phyloP scores from a whole-genome alignment of 1,284 basidiomycete genomes.

The Tranzscheliella williamsii region DNA sequence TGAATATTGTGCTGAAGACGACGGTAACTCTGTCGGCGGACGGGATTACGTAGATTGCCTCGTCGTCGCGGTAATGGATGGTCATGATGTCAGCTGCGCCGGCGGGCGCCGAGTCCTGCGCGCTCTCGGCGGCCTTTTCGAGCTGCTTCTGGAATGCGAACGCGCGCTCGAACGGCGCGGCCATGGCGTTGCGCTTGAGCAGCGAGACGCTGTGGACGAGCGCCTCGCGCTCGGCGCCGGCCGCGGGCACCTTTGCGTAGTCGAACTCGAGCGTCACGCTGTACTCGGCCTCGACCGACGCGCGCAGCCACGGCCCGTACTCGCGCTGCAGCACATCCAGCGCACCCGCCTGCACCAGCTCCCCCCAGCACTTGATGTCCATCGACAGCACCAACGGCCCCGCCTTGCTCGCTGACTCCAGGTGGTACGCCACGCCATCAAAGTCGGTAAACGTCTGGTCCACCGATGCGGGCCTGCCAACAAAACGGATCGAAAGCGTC shows the following conservation, averaged over 20 bases:
- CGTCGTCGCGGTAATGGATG: slow-evolving; percentile 87
- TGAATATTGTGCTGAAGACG: slow-evolving; percentile 94
- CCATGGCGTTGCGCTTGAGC: slow-evolving; percentile 90
- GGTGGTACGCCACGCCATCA: slow-evolving; percentile 91
- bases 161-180: slow-evolving; percentile 89
- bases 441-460: slow-evolving; percentile 98
- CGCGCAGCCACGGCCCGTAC: slow-evolving; percentile 75
- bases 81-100: slow-evolving; percentile 77
- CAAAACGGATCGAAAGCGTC: neutral
- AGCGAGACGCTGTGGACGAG: slow-evolving; percentile 82
- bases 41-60: slow-evolving; percentile 94
- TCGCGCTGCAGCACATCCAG: slow-evolving; percentile 78
- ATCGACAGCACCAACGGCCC: slow-evolving; percentile 80
- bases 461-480: slow-evolving; percentile 76
- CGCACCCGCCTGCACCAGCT: slow-evolving; percentile 86
- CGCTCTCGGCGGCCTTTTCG: slow-evolving; percentile 68
- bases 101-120: slow-evolving; percentile 60
- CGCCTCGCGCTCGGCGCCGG: slow-evolving; percentile 65
- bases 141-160: slow-evolving; percentile 85
- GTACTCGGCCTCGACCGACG: slow-evolving; percentile 76
- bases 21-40: slow-evolving; percentile 94
- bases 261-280: slow-evolving; percentile 86
- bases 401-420: slow-evolving; percentile 75
- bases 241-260: slow-evolving; percentile 77
- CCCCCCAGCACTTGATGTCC: slow-evolving; percentile 91